Base-by-base conservation (phyloP, 805 yeast species). In the Candida endomychidarum region DNA sequence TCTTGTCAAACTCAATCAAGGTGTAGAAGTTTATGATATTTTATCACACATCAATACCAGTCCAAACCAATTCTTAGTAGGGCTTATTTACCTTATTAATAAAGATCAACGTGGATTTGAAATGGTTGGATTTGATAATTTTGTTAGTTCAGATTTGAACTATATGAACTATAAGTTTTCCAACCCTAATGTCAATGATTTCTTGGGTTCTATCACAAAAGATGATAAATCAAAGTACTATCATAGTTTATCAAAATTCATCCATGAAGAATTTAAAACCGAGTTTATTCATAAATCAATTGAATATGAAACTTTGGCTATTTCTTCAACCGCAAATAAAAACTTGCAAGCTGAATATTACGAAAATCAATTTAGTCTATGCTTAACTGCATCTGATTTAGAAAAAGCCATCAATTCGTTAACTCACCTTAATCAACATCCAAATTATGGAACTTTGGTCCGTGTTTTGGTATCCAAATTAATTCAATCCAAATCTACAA, bases 1-100 rank as follows among this genome's bases (percentile, higher is more conserved):
- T 19, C 53, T 58, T 24, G 54, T 60, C 28, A 62, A 53, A 27
- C 51, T 49, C 25, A 60, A 56, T 44, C 65, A 77, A 20, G 46
- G 53, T 5, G 60, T 77, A 5, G 76, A 78, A 45, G 68, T 70
- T 22, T 45, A 60, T 0, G 49, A 61, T 12, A 58, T 82, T 34
- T 58, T 72, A 8, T 52, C 61, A 3, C 61, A 63, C 37, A 60
- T 80, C 38, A 70, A 72, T 43, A 41, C 60, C 28, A 61, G 60
- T 37, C 17, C 36, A 5, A 45, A 47, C 30, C 42, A 51, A 19
- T 60, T 63, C 28, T 57, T 69, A 31, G 54, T 56, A 20, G 75
- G 72, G 2, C 46, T 69, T 22, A 54, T 65, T 1, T 50, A 57
- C 39, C 53, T 65, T 36, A 55, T 63, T 24, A 63, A 61, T 35